Base-by-base conservation (phyloP, 139 green algal genomes). In the Deuterostichococcus epilithicus region DNA sequence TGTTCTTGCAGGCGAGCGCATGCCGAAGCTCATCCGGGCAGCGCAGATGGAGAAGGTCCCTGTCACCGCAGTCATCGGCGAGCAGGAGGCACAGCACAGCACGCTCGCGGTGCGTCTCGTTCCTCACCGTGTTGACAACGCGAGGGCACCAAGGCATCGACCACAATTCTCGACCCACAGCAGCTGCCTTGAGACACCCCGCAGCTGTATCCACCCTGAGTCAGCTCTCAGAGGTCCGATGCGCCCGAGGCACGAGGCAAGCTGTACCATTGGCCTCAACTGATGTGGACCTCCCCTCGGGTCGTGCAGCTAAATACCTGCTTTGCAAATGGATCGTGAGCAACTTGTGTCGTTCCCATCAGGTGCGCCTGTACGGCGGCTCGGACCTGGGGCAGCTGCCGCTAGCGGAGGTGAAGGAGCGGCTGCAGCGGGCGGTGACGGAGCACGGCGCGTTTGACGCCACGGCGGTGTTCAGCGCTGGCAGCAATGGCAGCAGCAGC, bases 31-130 rank as follows among this genome's bases (percentile, higher is more conserved):
- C n/a, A 85, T 95, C 65, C 86, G 93, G 38, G 95, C 87, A 66
- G 88, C 94, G 0, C 88, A 95, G 81, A 93, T 78, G 72, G 86
- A 89, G 45, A 97, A 97, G 84, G 92, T 89, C 0, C 94, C 94
- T 10, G 82, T 97, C 5, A 95, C 94, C 81, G 92, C 83, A 28
- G 88, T 97, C 42, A 82, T 97, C 34, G 93, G 93, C 6, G 74
- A 78, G 47, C 86, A 90, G 42, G 93, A 97, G 75, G 89, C 85
- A 4, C 88, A 92, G 38, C 70, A 76, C 32, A 75, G 82, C 38
- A 80, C 69, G 0, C 77, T 97, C 63, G 84, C 88, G 15, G 86
- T 97, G 63, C 83, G 93, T 28, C 89, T 88, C 37, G 92, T 94
- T 65, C 10, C 13, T 13, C 42, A 52, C 8, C 10, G 8, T 52